phyloP scores from a whole-genome alignment of 805 yeast species.

The Starmerella cellae region DNA sequence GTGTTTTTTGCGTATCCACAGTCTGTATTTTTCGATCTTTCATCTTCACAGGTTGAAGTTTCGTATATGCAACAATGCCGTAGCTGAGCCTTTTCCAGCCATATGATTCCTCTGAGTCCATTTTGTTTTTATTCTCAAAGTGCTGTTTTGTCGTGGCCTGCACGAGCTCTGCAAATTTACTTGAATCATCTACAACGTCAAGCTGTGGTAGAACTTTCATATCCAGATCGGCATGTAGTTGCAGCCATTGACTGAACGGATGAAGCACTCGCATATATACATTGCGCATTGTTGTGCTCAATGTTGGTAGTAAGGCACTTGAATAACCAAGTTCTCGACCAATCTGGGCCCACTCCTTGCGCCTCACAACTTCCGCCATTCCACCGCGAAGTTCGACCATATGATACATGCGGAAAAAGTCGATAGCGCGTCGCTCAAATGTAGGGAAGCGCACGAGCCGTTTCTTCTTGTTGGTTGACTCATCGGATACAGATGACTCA shows the following conservation, averaged over 20 bases:
- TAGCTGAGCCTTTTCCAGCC: slow-evolving; percentile 4
- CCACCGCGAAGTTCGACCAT: slow-evolving; percentile 59
- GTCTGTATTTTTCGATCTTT: not conserved
- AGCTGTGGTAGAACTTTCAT: slow-evolving; percentile 1
- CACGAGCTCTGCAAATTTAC: not conserved
- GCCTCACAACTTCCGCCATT: slow-evolving; percentile 44
- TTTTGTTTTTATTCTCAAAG: not conserved
- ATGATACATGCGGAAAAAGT: slow-evolving; percentile 44
- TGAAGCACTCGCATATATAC: slow-evolving; percentile 7
- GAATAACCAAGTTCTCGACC: slow-evolving; percentile 70
- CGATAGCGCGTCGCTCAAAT: slow-evolving; percentile 53
- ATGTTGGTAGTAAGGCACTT: slow-evolving; percentile 32
- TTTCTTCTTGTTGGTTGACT: not conserved
- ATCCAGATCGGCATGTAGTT: not conserved
- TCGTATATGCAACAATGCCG: slow-evolving; percentile 6
- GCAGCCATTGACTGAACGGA: slow-evolving; percentile 13
- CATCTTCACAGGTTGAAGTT: not conserved
- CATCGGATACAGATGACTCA: not conserved
- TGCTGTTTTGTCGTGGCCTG: not conserved
- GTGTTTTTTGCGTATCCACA: not conserved
- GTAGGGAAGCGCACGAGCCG: slow-evolving; percentile 34
- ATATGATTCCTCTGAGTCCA: not conserved
- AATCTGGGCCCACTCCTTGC: slow-evolving; percentile 69
- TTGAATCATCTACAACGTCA: slow-evolving; percentile 9
- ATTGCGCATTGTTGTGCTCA: slow-evolving; percentile 12